Conservation (phyloP, 805 yeast genomes). For the Brettanomyces nanus region DNA sequence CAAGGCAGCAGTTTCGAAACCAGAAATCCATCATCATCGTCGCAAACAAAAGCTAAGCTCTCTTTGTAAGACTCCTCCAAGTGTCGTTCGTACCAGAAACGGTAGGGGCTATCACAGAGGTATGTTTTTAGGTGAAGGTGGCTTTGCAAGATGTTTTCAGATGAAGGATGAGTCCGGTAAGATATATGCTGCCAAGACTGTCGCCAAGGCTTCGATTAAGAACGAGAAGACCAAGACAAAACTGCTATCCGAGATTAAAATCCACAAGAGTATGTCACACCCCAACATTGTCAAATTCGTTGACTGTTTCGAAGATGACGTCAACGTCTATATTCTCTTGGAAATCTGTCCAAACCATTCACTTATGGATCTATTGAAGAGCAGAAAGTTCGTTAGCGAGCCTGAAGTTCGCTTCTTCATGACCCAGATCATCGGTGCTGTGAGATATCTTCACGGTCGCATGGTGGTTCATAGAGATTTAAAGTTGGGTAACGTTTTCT, state of each 20-base stretch:
- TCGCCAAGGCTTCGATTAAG: slow-evolving; percentile 89
- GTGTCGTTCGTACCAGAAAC: slow-evolving; percentile 75
- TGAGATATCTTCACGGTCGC: slow-evolving; percentile 84
- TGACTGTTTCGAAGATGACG: slow-evolving; percentile 96
- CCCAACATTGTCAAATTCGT: slow-evolving; percentile 85
- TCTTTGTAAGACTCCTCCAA: slow-evolving; percentile 94
- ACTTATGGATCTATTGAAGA: slow-evolving; percentile 82
- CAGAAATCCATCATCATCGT: slow-evolving; percentile 37
- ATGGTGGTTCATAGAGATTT: slow-evolving; percentile 93
- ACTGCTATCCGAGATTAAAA: slow-evolving; percentile 87
- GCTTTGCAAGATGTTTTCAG: slow-evolving; percentile 97
- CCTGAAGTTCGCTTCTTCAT: slow-evolving; percentile 86
- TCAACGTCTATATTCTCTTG: slow-evolving; percentile 83
- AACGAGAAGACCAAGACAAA: slow-evolving; percentile 83
- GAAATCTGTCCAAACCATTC: slow-evolving; percentile 96
- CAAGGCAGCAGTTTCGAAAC: slow-evolving; percentile 28
- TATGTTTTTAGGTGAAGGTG: slow-evolving; percentile 91
- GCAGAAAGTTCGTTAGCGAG: slow-evolving; percentile 78
- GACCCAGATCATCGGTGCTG: slow-evolving; percentile 91
- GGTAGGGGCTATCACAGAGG: slow-evolving; percentile 92
- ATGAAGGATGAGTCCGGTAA: slow-evolving; percentile 85
- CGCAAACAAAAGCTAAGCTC: slow-evolving; percentile 86
- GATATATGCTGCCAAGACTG: slow-evolving; percentile 92
- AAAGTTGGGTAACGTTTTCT: slow-evolving; percentile 91
- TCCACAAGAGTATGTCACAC: slow-evolving; percentile 85